Base-by-base conservation (phyloP, 2,329 filamentous ascomycete species). In the Aspergillus viridinutans region DNA sequence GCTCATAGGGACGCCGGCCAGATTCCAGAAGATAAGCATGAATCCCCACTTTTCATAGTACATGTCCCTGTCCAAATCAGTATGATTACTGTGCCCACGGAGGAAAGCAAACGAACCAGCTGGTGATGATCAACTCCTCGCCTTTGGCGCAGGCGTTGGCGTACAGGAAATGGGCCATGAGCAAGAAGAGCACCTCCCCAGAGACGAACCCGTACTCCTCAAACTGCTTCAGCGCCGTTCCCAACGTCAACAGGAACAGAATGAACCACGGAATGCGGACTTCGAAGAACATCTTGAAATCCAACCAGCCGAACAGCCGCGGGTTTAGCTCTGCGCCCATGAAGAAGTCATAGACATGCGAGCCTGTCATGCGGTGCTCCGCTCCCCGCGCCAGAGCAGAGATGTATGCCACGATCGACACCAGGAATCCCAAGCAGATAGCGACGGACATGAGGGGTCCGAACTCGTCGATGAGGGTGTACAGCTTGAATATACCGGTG, bases 21-120 rank as follows among this genome's bases (percentile, higher is more conserved):
- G 81, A 76, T 96, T 96, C 92, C 92, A 96, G 84, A 96, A 96
- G 72, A 94, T 95, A 64, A 96, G 84, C 91, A 96, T 95, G 79
- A 96, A 96, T 40, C 92, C 92, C 83, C 90, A 91, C 78, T 96
- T 96, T 80, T 96, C 92, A 68, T 90, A 92, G 79, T 94, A 96
- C 88, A 96, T 96, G 69, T 96, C 92, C 88, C 64, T 67, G 21
- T 58, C 20, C 17, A 14, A 2, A 17, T 55, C 28, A 48, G 17
- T 1, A 29, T 28, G 26, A 28, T 4, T 29, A 28, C 6, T 29
- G 17, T 3, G 23, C 1, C 9, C 23, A 26, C n/a, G 12, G 7
- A 54, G 43, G 45, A n/a, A 20, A 3, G 38, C 6, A 63, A 21
- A 56, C 78, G 60, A 73, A 83, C 85, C 92, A 96, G 52, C 90